Evolutionary conservation across 2,329 filamentous ascomycete genomes (phyloP).

Genomic region (Pseudogymnoascus sp.): DNA sequence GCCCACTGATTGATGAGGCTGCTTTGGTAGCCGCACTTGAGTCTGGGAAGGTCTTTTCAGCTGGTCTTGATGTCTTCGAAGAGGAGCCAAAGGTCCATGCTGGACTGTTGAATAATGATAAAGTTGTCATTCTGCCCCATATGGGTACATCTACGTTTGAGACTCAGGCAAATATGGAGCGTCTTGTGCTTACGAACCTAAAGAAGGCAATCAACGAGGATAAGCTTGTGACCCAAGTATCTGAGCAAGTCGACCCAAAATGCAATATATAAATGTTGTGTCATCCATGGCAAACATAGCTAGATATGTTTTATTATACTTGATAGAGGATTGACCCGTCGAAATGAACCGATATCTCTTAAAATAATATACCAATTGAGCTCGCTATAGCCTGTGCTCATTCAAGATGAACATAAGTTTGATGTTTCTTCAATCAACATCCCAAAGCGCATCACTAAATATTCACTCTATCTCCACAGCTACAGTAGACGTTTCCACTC

Average conservation of each 20-base stretch:
- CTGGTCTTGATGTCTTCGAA: slow-evolving; percentile 73
- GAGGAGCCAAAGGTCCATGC: slow-evolving; percentile 68
- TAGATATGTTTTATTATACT: neutral
- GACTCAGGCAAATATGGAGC: slow-evolving; percentile 25
- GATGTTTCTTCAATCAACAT: neutral
- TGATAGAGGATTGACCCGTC: neutral
- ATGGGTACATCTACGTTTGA: slow-evolving; percentile 75
- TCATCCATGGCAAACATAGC: neutral
- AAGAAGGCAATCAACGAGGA: slow-evolving; percentile 5
- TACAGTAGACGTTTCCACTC: neutral
- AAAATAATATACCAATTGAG: neutral
- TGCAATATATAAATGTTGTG: neutral
- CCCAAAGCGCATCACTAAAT: neutral
- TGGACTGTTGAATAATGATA: slow-evolving; percentile 62
- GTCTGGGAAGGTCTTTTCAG: slow-evolving; percentile 58
- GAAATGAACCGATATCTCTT: neutral
- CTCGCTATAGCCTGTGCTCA: neutral
- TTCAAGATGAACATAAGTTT: neutral
- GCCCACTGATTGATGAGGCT: slow-evolving; percentile 70
- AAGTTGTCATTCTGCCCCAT: slow-evolving; percentile 69
- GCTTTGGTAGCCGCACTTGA: slow-evolving; percentile 68
- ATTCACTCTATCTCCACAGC: neutral
- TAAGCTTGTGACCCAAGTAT: slow-evolving; percentile 10
- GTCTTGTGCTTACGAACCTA: slow-evolving; percentile 11
- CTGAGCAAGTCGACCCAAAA: slow-evolving; percentile 7